Conservation (phyloP, 2,329 filamentous ascomycete species). For the Monosporascus sp. region DNA sequence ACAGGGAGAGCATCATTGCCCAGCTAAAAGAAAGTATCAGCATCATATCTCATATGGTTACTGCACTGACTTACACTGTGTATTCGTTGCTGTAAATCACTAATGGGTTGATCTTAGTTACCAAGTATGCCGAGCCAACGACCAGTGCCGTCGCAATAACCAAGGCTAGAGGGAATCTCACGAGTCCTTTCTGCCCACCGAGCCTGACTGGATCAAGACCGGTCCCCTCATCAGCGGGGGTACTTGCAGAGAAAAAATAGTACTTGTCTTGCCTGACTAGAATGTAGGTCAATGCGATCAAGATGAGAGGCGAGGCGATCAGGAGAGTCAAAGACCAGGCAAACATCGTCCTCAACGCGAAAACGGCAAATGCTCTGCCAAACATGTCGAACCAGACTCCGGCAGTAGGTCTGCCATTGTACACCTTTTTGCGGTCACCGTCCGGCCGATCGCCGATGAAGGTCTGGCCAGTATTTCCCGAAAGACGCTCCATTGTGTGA, state of each 20-base stretch:
- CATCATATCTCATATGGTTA: neutral
- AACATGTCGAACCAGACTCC: slow-evolving; percentile 95
- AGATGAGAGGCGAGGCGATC: slow-evolving; percentile 68
- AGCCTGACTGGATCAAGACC: slow-evolving; percentile 58
- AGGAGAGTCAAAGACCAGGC: slow-evolving; percentile 81
- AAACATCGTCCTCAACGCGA: slow-evolving; percentile 78
- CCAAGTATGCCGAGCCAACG: slow-evolving; percentile 66
- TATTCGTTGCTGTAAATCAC: slow-evolving; percentile 90
- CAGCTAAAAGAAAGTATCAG: slow-evolving; percentile 38
- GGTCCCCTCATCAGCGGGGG: slow-evolving; percentile 53
- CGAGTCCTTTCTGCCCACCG: slow-evolving; percentile 75
- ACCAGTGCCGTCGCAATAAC: slow-evolving; percentile 62
- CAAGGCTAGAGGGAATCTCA: slow-evolving; percentile 76
- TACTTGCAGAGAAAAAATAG: slow-evolving; percentile 71
- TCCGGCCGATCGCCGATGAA: slow-evolving; percentile 53
- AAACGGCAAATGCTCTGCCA: slow-evolving; percentile 71
- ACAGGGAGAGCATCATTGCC: slow-evolving; percentile 79
- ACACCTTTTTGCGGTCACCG: slow-evolving; percentile 53
- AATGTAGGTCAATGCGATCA: slow-evolving; percentile 64
- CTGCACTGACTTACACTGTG: slow-evolving; percentile 46
- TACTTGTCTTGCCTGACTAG: slow-evolving; percentile 72
- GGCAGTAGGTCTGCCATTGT: slow-evolving; percentile 59
- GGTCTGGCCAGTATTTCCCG: slow-evolving; percentile 58
- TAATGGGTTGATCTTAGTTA: slow-evolving; percentile 80
- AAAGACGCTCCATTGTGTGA: slow-evolving; percentile 66